These are phyloP conservation scores for Spergularia bocconei DNA, from an alignment of 148 eudicot genomes.

Conservation along the genomic window DNA sequence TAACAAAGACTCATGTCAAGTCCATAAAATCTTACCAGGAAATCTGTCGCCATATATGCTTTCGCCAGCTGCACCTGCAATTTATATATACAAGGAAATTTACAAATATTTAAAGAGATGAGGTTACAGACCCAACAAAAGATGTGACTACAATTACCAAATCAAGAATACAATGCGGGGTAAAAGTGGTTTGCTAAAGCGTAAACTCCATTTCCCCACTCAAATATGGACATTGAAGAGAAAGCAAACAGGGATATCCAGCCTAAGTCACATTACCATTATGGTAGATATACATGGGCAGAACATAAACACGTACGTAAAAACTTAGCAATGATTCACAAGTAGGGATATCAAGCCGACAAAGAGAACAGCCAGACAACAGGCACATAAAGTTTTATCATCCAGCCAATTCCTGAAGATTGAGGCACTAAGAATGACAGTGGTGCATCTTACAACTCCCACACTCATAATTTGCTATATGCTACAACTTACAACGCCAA, in stretches of 20 bases:
- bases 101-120: neutral
- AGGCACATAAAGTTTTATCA: too few species aligned
- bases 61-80: slow-evolving; percentile 86
- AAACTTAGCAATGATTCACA: neutral
- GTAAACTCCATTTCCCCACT: neutral
- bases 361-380: neutral
- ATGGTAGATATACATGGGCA: neutral
- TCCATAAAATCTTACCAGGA: slow-evolving; percentile 55
- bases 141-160: neutral
- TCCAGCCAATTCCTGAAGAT: too few species aligned
- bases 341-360: neutral
- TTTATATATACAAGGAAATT: neutral
- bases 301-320: neutral
- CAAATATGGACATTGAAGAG: neutral
- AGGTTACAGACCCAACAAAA: neutral
- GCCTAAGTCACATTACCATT: neutral
- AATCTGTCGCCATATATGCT: slow-evolving; percentile 85
- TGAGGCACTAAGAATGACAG: neutral
- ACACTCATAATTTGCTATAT: neutral
- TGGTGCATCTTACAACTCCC: neutral
- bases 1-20: neutral
- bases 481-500: neutral
- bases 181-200: neutral
- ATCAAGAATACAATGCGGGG: neutral
- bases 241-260: too few species aligned